Conservation (phyloP, 768 basidiomycete genomes). For the Harrya chromipes region DNA sequence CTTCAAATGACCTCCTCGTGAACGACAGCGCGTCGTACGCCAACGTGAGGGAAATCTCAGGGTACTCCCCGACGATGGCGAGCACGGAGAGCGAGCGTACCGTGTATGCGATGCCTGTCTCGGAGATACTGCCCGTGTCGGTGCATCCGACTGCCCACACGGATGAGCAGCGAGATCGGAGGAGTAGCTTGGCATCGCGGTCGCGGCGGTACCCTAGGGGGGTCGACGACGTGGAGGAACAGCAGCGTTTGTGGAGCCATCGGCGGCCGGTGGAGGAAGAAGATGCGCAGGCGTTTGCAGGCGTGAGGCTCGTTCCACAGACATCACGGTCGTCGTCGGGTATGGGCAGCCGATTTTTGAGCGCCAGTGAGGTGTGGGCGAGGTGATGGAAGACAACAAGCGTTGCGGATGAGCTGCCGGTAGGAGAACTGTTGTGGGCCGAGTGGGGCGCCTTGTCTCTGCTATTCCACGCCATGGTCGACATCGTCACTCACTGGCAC, state of each 20-base stretch:
- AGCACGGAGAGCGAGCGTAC: constrained; percentile 18
- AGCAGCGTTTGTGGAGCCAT: constrained; percentile 49
- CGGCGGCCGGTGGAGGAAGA: constrained; percentile 27
- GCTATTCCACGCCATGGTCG: no score
- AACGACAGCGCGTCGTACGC: neutral
- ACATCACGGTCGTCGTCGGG: constrained; percentile 6
- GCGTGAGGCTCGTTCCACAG: constrained; percentile 41
- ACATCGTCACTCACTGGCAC: no score
- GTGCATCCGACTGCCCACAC: neutral
- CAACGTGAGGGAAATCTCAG: neutral
- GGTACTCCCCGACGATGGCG: constrained; percentile 5
- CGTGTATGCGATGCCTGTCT: constrained; percentile 12
- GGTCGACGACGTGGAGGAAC: constrained; percentile 61
- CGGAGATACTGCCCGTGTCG: constrained; percentile 1
- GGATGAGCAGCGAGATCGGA: constrained; percentile 24
- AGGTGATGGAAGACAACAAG: neutral
- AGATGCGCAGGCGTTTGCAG: constrained; percentile 4
- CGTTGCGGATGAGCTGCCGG: neutral
- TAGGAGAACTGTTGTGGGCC: no score
- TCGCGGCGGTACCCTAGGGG: constrained; percentile 44
- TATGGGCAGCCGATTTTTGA: constrained; percentile 20
- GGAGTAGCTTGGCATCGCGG: constrained; percentile 43
- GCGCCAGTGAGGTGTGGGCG: neutral
- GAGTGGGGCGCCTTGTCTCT: no score
- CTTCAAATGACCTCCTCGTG: constrained; percentile 17